Base-by-base conservation (phyloP, 2,329 filamentous ascomycete species). In the Purpureocillium lavendulum region DNA sequence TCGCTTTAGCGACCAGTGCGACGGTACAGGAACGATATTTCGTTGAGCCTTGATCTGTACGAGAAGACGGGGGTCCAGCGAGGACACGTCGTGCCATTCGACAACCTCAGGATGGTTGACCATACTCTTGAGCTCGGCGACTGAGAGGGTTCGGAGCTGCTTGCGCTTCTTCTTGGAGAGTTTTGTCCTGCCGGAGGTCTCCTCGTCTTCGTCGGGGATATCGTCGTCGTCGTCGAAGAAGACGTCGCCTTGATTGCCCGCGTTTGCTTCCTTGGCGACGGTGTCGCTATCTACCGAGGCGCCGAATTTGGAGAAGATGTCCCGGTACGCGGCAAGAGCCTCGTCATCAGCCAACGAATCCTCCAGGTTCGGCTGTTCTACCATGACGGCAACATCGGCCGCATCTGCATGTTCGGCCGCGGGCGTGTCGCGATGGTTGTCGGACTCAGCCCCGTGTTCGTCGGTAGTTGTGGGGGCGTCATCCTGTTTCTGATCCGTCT, bases 111-210 rank as follows among this genome's bases (percentile, higher is more conserved):
- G 92, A 50, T 89, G 90, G 52, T 74, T 77, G 44, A 96, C 92
- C 40, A 95, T 67, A 6, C 90, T 87, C 65, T 98, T 98, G 47
- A 98, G 75, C 63, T 97, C 88, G 36, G 92, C 92, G 43, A 98
- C 87, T 7, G 90, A 94, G 26, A 97, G 71, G 62, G 94, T 95
- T 66, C 84, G 94, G 57, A 88, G 73, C 64, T 84, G 80, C 67
- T 97, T 98, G 50, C 84, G 77, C 64, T 94, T 90, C 71, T 95
- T 96, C 66, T 96, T 97, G 24, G 89, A 96, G 18, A 97, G 61
- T 52, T 85, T 90, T 8, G 77, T 71, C 50, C 75, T 73, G 3
- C 67, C 68, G 9, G 68, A 67, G 44, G 73, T 74, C 49, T 84
- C 79, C 26, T 94, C 87, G 33, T 87, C 84, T 56, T 92, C 87